Base-by-base conservation (phyloP, 2,329 filamentous ascomycete species). In the Ophiostoma australiae region DNA sequence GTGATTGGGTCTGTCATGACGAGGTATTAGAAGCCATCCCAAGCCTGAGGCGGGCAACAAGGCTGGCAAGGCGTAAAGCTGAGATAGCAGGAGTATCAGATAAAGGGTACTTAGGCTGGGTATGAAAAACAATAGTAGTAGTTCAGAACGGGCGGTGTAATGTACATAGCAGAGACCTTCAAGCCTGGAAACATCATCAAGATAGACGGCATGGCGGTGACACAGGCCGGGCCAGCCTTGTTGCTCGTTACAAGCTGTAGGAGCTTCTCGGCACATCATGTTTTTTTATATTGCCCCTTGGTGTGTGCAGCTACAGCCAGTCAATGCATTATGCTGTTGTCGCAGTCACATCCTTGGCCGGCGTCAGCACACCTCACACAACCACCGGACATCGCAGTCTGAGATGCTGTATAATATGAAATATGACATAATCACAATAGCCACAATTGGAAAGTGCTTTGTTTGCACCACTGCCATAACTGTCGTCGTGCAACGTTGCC, bases 401-500 rank as follows among this genome's bases (percentile, higher is more conserved):
- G 11, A 27, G 52, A n/a, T 58, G 52, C 4, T 58, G 52, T 27
- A n/a, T 58, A 44, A 6, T 44, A 41, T 13, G 39, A 41, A 15
- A 13, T 41, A 58, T 58, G 52, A 58, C 52, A 58, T 58, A 58
- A 58, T 58, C 23, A 13, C 3, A 23, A 23, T 20, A n/a, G 23
- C 52, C 23, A 58, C 17, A 13, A 27, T 58, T 4, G 52, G 11
- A 58, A 58, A 58, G n/a, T 58, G n/a, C 52, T 58, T 58, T n/a
- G 20, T 5, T n/a, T 48, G 44, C 44, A 7, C 52, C 52, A 58
- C 52, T 23, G n/a, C 52, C n/a, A 27, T n/a, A n/a, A n/a, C n/a
- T n/a, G 52, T 13, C 52, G 52, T 27, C 52, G 52, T 58, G 52
- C 52, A 58, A 58, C 52, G 52, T 58, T 58, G 52, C 23, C 52